A percentile compares a stretch with the other conserved stretches of the same genome.
Evolutionary conservation across 768 basidiomycete species (phyloP).

Genomic region (Pulveroboletus sp.): DNA sequence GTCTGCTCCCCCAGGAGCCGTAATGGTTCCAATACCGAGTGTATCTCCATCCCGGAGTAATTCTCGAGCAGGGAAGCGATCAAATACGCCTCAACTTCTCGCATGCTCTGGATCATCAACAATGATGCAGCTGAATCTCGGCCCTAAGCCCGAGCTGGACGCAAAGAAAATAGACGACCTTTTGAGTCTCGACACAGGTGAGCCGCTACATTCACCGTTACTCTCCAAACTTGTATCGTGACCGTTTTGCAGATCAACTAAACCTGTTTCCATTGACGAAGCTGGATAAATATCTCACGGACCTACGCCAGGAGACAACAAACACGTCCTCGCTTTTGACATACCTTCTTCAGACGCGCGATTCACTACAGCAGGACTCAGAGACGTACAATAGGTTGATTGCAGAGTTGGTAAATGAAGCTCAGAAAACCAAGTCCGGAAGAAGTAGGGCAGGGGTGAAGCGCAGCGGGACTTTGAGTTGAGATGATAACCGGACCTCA

Average conservation of each 20-base stretch:
- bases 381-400: slow-evolving; percentile 90
- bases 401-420: slow-evolving; percentile 88
- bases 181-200: slow-evolving; percentile 65
- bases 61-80: slow-evolving; percentile 50
- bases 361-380: slow-evolving; percentile 79
- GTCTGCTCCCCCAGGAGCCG: slow-evolving; percentile 71
- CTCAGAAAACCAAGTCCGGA: slow-evolving; percentile 74
- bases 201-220: slow-evolving; percentile 13
- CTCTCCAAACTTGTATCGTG: slow-evolving; percentile 2
- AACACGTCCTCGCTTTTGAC: slow-evolving; percentile 74
- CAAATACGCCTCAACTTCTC: slow-evolving; percentile 43
- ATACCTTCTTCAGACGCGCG: slow-evolving; percentile 74
- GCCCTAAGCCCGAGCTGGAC: slow-evolving; percentile 74
- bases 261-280: slow-evolving; percentile 63
- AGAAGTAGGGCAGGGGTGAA: slow-evolving; percentile 46
- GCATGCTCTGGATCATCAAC: slow-evolving; percentile 27
- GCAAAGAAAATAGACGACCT: slow-evolving; percentile 58
- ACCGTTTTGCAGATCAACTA: slow-evolving; percentile 51
- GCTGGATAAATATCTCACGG: slow-evolving; percentile 62
- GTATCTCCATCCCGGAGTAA: slow-evolving; percentile 34
- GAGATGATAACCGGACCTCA: slow-evolving; percentile 1
- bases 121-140: slow-evolving; percentile 49
- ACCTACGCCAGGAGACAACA: slow-evolving; percentile 68
- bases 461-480: slow-evolving; percentile 46
- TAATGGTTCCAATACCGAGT: slow-evolving; percentile 32